Percentiles rank a stretch among this genome's conserved stretches.
These are phyloP conservation scores for Diaporthe velutina DNA, from an alignment of 2,329 filamentous ascomycete species.

Conservation along the genomic window DNA sequence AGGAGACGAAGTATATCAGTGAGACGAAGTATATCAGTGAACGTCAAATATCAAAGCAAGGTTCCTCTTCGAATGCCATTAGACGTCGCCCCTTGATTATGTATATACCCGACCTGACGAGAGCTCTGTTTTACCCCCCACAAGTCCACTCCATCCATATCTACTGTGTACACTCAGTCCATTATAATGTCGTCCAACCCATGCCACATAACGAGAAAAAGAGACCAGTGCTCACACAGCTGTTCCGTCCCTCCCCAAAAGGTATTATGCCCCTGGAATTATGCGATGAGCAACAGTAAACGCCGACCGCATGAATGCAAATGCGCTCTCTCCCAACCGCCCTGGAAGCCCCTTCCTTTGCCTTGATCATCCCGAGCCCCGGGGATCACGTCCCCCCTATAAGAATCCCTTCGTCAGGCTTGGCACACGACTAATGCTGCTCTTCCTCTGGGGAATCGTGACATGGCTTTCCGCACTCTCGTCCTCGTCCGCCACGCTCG, in stretches of 20 bases:
- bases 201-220: slow-evolving; percentile 15
- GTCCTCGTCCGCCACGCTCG: slow-evolving; percentile 52
- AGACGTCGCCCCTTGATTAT: slow-evolving; percentile 1
- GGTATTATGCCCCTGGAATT: slow-evolving; percentile 17
- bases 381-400: slow-evolving; percentile 51
- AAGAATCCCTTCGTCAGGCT: slow-evolving; percentile 86
- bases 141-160: slow-evolving; percentile 13
- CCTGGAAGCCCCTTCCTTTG: background rate
- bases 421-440: slow-evolving; percentile 71
- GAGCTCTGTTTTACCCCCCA: slow-evolving; percentile 8
- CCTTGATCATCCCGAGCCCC: slow-evolving; percentile 26
- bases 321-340: background rate
- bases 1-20: background rate
- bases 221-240: slow-evolving; percentile 1
- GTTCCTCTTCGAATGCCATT: background rate
- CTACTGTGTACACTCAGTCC: slow-evolving; percentile 19
- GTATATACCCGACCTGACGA: slow-evolving; percentile 25
- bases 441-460: slow-evolving; percentile 75
- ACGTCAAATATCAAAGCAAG: slow-evolving; percentile 21
- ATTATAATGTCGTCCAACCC: slow-evolving; percentile 29
- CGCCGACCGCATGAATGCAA: slow-evolving; percentile 26
- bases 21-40: background rate
- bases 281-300: slow-evolving; percentile 28
- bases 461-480: slow-evolving; percentile 57
- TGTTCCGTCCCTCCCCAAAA: background rate